These are phyloP conservation scores for Albugo candida DNA, from an alignment of 352 stramenopile species.

Conservation along the genomic window DNA sequence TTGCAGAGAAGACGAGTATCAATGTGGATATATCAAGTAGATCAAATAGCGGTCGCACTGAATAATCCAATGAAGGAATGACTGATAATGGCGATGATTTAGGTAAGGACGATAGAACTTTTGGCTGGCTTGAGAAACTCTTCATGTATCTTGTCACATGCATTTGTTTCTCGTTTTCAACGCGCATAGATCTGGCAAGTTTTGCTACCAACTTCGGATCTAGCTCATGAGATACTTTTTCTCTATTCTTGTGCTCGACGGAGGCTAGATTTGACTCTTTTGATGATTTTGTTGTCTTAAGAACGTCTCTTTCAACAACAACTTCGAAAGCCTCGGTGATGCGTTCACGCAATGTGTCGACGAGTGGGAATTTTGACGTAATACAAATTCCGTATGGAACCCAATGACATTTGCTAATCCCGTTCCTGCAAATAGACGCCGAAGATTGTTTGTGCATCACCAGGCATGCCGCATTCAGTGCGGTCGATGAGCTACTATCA, in stretches of 20 bases:
- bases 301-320: constrained; percentile 47
- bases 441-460: constrained; percentile 65
- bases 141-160: no score
- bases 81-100: constrained; percentile 1
- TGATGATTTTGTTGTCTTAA: constrained; percentile 10
- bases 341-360: constrained; percentile 59
- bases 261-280: no score
- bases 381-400: constrained; percentile 66
- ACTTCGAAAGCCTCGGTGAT: constrained; percentile 67
- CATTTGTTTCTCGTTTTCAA: constrained; percentile 16
- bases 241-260: background rate
- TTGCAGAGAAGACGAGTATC: constrained; percentile 51
- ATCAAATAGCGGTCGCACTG: constrained; percentile 58
- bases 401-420: constrained; percentile 22
- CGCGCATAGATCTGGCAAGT: constrained; percentile 41
- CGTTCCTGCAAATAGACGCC: constrained; percentile 10
- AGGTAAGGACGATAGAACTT: background rate
- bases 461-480: constrained; percentile 57
- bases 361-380: constrained; percentile 63
- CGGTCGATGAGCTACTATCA: constrained; percentile 41
- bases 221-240: constrained; percentile 23
- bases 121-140: no score
- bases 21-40: constrained; percentile 56
- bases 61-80: constrained; percentile 50
- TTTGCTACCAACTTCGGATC: constrained; percentile 67